phyloP scores from a whole-genome alignment of 441 rosid genomes.

The Oxalis stricta region DNA sequence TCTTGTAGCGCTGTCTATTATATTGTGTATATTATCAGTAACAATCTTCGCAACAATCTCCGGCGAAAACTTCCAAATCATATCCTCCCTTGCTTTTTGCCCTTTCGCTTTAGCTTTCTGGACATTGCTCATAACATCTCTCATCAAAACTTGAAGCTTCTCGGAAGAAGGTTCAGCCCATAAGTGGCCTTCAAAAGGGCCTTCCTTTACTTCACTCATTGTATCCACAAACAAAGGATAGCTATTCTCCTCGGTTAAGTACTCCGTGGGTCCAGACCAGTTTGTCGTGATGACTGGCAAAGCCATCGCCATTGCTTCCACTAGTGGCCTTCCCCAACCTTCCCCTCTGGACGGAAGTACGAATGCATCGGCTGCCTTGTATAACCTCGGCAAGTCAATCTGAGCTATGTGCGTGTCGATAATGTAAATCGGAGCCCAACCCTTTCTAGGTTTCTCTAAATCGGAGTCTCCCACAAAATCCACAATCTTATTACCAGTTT shows the following conservation, averaged over 20 bases:
- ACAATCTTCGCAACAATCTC: slow-evolving; percentile 47
- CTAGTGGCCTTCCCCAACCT: slow-evolving; percentile 76
- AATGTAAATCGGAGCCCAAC: slow-evolving; percentile 43
- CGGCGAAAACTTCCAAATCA: slow-evolving; percentile 54
- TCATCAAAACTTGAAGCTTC: slow-evolving; percentile 48
- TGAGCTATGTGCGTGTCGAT: slow-evolving; percentile 61
- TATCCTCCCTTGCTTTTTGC: slow-evolving; percentile 49
- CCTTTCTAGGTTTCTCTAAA: slow-evolving; percentile 23
- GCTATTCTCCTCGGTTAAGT: slow-evolving; percentile 52
- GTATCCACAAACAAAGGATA: slow-evolving; percentile 47
- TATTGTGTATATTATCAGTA: slow-evolving; percentile 26
- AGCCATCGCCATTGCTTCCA: slow-evolving; percentile 89
- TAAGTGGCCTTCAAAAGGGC: slow-evolving; percentile 63
- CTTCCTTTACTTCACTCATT: slow-evolving; percentile 52
- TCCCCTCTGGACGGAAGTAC: slow-evolving; percentile 80
- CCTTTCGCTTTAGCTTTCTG: slow-evolving; percentile 52
- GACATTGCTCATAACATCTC: slow-evolving; percentile 30
- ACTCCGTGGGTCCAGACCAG: slow-evolving; percentile 80
- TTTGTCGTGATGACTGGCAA: slow-evolving; percentile 69
- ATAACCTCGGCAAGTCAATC: slow-evolving; percentile 51
- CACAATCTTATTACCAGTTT: slow-evolving; percentile 53
- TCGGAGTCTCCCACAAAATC: slow-evolving; percentile 35
- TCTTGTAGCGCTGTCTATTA: slow-evolving; percentile 27
- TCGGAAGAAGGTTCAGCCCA: slow-evolving; percentile 69
- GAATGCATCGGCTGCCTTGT: slow-evolving; percentile 70